These are phyloP conservation scores for Meira nashicola DNA, from an alignment of 1,284 basidiomycete species.

Conservation along the genomic window DNA sequence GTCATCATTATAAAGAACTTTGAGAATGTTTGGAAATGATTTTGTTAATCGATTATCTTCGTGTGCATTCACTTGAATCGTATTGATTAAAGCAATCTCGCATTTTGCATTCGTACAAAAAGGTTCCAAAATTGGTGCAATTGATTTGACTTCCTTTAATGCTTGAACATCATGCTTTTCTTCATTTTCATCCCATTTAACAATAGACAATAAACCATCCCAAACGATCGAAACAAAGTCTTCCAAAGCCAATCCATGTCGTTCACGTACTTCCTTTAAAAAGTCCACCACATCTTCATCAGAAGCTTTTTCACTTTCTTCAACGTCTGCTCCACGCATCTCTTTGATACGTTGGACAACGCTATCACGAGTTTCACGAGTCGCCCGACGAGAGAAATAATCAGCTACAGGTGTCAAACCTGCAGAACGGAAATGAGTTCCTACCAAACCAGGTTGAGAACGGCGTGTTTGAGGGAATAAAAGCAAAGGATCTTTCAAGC, in stretches of 20 bases:
- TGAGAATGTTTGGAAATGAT: slow-evolving; percentile 85
- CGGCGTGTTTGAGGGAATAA: slow-evolving; percentile 81
- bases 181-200: slow-evolving; percentile 79
- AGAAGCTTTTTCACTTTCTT: slow-evolving; percentile 53
- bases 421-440: slow-evolving; percentile 78
- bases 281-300: slow-evolving; percentile 22
- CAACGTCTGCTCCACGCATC: slow-evolving; percentile 57
- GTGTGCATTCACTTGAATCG: slow-evolving; percentile 77
- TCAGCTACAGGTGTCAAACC: slow-evolving; percentile 70
- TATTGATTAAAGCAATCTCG: slow-evolving; percentile 63
- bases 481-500: slow-evolving; percentile 74
- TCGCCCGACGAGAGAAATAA: slow-evolving; percentile 26
- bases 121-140: slow-evolving; percentile 75
- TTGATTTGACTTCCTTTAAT: slow-evolving; percentile 71
- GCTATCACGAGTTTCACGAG: slow-evolving; percentile 10
- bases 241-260: slow-evolving; percentile 14
- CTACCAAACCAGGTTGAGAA: slow-evolving; percentile 64
- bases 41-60: slow-evolving; percentile 92
- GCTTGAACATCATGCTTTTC: slow-evolving; percentile 84
- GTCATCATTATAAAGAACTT: slow-evolving; percentile 83
- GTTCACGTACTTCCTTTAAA: slow-evolving; percentile 20
- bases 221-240: slow-evolving; percentile 85
- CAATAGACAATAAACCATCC: slow-evolving; percentile 76
- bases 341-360: slow-evolving; percentile 22
- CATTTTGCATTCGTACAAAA: slow-evolving; percentile 82